Percentiles rank a stretch among this genome's conserved stretches.
phyloP scores from a whole-genome alignment of 192 early-diverging fungal species.

The Podochytrium sp. region DNA sequence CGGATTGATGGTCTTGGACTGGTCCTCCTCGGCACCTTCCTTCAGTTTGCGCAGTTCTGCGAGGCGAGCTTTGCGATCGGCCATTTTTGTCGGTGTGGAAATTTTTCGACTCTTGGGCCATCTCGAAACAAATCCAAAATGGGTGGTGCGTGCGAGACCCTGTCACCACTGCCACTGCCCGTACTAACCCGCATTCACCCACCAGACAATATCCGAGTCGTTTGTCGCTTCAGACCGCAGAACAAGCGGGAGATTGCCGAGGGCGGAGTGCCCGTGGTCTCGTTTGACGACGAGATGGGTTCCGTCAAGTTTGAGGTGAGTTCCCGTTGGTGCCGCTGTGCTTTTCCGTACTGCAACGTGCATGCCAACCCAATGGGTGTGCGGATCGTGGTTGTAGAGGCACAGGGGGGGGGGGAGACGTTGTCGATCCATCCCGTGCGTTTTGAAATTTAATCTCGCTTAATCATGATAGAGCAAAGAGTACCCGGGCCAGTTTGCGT shows the following conservation, averaged over 20 bases:
- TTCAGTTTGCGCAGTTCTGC: constrained; percentile 27
- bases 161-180: neutral
- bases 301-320: constrained; percentile 63
- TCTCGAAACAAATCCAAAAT: neutral
- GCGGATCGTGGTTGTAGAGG: no score
- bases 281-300: constrained; percentile 76
- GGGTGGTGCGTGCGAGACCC: constrained; percentile 9
- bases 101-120: neutral
- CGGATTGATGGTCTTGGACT: neutral
- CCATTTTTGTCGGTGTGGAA: neutral
- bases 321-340: neutral
- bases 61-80: constrained; percentile 21
- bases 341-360: constrained; percentile 1
- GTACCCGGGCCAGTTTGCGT: constrained; percentile 78
- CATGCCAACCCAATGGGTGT: constrained; percentile 14
- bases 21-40: constrained; percentile 15
- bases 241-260: constrained; percentile 89
- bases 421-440: neutral
- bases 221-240: constrained; percentile 96
- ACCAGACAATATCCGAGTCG: constrained; percentile 84
- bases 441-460: no score
- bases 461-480: constrained; percentile 43
- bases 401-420: neutral
- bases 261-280: constrained; percentile 86
- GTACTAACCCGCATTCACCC: neutral